phyloP scores from a whole-genome alignment of 768 basidiomycete species.

The Trametes elegans region DNA sequence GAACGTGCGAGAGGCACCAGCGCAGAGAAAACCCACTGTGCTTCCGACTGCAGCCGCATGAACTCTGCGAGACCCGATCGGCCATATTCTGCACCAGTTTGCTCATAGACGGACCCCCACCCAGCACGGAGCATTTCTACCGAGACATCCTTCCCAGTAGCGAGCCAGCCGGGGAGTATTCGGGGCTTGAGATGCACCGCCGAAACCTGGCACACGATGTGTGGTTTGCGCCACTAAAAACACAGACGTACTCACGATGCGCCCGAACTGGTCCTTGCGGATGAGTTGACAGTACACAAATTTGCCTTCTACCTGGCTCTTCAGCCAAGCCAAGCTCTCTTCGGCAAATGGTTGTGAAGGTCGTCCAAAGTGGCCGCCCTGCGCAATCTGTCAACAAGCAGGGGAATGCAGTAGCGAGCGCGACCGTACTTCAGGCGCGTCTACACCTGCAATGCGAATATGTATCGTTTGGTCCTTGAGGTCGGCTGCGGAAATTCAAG shows the following conservation, averaged over 20 bases:
- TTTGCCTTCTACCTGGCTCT: constrained; percentile 50
- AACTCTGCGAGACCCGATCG: constrained; percentile 62
- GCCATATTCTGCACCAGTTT: constrained; percentile 80
- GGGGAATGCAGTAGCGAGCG: not conserved
- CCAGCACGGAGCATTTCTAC: constrained; percentile 80
- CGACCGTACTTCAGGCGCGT: constrained; percentile 82
- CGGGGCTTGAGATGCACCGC: constrained; percentile 54
- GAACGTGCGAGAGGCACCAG: too few relatives aligned
- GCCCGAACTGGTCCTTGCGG: constrained; percentile 78
- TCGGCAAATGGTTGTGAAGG: constrained; percentile 68
- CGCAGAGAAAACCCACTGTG: constrained; percentile 19
- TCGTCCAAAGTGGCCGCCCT: constrained; percentile 83
- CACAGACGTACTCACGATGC: constrained; percentile 58
- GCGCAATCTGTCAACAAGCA: not conserved
- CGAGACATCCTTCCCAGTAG: constrained; percentile 48
- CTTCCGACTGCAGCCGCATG: constrained; percentile 49
- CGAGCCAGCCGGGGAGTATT: constrained; percentile 50
- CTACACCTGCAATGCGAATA: constrained; percentile 86
- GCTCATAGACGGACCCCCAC: constrained; percentile 72
- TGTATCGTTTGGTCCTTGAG: constrained; percentile 81
- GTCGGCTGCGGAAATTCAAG: constrained; percentile 38
- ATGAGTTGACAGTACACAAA: constrained; percentile 70
- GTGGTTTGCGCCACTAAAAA: not conserved
- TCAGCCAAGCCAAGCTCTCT: constrained; percentile 79
- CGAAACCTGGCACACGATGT: constrained; percentile 51